These are phyloP conservation scores for Naganishia randhawae DNA, from an alignment of 768 basidiomycete genomes.

Conservation along the genomic window DNA sequence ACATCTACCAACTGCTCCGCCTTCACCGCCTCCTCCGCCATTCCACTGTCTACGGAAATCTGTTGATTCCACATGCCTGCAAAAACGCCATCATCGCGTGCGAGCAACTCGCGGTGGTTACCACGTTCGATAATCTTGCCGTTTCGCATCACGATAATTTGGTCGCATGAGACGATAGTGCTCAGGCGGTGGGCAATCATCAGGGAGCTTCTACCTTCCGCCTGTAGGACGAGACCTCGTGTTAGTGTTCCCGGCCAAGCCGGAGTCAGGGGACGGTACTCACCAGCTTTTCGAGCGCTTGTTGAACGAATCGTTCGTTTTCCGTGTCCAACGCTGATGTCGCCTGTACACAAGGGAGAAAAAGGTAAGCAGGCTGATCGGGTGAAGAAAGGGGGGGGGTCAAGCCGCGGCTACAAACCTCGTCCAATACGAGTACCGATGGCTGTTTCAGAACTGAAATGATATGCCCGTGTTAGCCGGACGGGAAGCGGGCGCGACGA, in stretches of 20 bases:
- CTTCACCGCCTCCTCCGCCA: conserved; percentile 5
- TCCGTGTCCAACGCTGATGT: conserved; percentile 69
- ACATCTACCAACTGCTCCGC: not conserved
- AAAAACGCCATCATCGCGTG: conserved; percentile 64
- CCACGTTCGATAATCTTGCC: conserved; percentile 67
- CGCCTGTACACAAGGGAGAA: conserved; percentile 47
- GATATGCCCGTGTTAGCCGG: no score
- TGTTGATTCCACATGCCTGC: conserved; percentile 88
- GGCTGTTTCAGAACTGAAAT: conserved; percentile 68
- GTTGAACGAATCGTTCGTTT: conserved; percentile 29
- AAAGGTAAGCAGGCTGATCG: conserved; percentile 12
- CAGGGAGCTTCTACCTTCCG: conserved; percentile 65
- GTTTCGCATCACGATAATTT: conserved; percentile 85
- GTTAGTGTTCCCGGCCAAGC: not conserved
- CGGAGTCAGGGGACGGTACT: conserved; percentile 14
- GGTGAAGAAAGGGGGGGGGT: conserved; percentile 22
- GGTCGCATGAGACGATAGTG: conserved; percentile 62
- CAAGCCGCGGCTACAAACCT: conserved; percentile 62
- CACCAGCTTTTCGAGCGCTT: conserved; percentile 22
- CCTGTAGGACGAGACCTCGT: conserved; percentile 30
- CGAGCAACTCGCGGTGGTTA: conserved; percentile 70
- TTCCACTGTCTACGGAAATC: conserved; percentile 52
- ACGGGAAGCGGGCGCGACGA: no score
- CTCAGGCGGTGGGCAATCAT: conserved; percentile 71
- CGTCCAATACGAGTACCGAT: conserved; percentile 71